Evolutionary conservation across 495 filamentous ascomycete genomes (phyloP).

Genomic region (Penicillium simplicissimum): DNA sequence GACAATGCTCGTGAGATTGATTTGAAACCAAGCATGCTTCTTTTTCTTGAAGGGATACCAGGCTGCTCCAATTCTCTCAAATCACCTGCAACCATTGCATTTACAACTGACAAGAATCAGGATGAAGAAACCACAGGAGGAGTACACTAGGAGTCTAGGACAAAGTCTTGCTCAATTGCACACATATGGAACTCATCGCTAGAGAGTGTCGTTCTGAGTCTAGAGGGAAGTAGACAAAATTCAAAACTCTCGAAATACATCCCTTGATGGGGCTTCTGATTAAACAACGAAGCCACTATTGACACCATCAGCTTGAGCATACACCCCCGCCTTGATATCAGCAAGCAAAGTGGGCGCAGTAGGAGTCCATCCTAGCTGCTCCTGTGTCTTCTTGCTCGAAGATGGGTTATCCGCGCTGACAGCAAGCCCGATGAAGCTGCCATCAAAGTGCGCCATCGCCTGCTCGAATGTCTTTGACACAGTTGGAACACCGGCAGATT

Average conservation of each 20-base stretch:
- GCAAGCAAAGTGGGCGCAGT: conserved; percentile 31
- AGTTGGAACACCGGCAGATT: conserved; percentile 32
- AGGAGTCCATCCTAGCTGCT: conserved; percentile 43
- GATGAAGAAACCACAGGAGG: too few species aligned
- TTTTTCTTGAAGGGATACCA: too few species aligned
- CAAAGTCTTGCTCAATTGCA: too few species aligned
- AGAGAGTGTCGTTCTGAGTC: too few species aligned
- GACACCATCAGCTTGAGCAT: conserved; percentile 9
- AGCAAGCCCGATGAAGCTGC: conserved; percentile 25
- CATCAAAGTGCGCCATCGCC: conserved; percentile 34
- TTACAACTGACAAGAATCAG: too few species aligned
- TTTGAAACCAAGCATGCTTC: too few species aligned
- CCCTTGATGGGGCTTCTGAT: not conserved
- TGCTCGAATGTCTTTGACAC: conserved; percentile 31
- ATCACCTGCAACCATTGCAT: too few species aligned
- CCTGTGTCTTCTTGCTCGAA: conserved; percentile 43
- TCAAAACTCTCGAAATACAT: not conserved
- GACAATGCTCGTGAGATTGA: too few species aligned
- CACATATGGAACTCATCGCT: too few species aligned
- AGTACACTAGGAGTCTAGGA: too few species aligned
- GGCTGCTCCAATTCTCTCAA: too few species aligned
- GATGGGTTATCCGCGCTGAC: conserved; percentile 35
- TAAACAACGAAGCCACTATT: not conserved
- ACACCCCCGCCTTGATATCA: conserved; percentile 37
- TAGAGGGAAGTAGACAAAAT: too few species aligned